A percentile compares a stretch with the other conserved stretches of the same genome.
Evolutionary conservation across 2,329 filamentous ascomycete genomes (phyloP).

Genomic region (Aspergillus sp.): DNA sequence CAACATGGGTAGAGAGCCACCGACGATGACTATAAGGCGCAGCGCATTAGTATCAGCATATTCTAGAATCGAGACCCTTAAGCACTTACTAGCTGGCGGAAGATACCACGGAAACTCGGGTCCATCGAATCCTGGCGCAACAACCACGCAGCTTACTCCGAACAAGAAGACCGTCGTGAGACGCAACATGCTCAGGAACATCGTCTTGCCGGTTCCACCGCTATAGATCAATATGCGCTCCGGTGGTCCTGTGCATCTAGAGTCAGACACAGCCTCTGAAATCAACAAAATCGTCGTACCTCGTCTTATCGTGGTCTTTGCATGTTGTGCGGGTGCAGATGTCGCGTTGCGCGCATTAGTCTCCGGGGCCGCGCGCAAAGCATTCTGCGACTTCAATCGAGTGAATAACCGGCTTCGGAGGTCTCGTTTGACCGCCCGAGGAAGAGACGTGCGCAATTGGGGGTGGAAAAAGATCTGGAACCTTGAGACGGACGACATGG

Average conservation of each 20-base stretch:
- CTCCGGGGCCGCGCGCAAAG: constrained; percentile 22
- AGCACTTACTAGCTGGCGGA: constrained; percentile 38
- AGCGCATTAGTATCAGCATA: constrained; percentile 5
- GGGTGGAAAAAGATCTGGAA: constrained; percentile 27
- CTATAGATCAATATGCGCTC: constrained; percentile 68
- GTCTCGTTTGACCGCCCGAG: constrained; percentile 24
- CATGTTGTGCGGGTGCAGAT: constrained; percentile 15
- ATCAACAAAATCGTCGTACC: constrained; percentile 20
- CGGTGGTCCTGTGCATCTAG: constrained; percentile 29
- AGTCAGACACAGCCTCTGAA: not conserved
- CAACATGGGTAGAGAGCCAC: constrained; percentile 63
- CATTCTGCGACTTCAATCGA: constrained; percentile 28
- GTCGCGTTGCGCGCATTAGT: constrained; percentile 13
- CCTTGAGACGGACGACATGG: constrained; percentile 20
- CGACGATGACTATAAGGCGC: constrained; percentile 51
- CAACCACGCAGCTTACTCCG: constrained; percentile 63
- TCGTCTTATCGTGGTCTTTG: constrained; percentile 27
- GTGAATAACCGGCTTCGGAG: constrained; percentile 25
- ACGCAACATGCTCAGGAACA: constrained; percentile 69
- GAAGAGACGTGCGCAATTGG: constrained; percentile 28
- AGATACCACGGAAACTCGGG: constrained; percentile 45
- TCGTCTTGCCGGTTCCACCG: constrained; percentile 65
- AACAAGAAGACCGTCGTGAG: constrained; percentile 69
- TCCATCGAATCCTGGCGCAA: constrained; percentile 58
- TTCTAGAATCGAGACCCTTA: not conserved